phyloP scores from a whole-genome alignment of 192 early-diverging fungal genomes.

The Entomortierella parvispora region DNA sequence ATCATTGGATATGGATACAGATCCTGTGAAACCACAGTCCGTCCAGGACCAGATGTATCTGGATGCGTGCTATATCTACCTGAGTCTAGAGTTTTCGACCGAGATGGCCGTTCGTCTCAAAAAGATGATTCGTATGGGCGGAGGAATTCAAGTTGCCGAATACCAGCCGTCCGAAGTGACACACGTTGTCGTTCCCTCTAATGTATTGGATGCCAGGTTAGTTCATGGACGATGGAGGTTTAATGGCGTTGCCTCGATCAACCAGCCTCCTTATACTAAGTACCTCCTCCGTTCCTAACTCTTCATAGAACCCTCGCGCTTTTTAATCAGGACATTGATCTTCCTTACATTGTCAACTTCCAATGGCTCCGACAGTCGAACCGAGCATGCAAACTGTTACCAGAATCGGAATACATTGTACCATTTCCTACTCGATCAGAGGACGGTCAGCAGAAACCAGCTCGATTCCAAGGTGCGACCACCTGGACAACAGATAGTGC shows the following conservation, averaged over 20 bases:
- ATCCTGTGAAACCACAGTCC: not conserved
- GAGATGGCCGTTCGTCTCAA: slow-evolving; percentile 10
- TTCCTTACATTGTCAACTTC: slow-evolving; percentile 33
- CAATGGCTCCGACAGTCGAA: slow-evolving; percentile 29
- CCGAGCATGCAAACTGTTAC: slow-evolving; percentile 13
- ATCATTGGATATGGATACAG: no score
- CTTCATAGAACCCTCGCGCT: slow-evolving; percentile 16
- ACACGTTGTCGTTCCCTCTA: slow-evolving; percentile 34
- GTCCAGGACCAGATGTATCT: slow-evolving; percentile 14
- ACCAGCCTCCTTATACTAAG: not conserved
- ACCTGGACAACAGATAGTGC: slow-evolving; percentile 31
- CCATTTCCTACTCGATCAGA: slow-evolving; percentile 41
- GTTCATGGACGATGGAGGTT: not conserved
- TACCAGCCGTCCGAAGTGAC: slow-evolving; percentile 32
- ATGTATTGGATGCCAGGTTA: slow-evolving; percentile 15
- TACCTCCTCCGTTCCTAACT: not conserved
- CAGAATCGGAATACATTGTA: slow-evolving; percentile 33
- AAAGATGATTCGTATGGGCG: slow-evolving; percentile 27
- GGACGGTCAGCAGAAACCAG: slow-evolving; percentile 8
- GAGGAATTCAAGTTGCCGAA: slow-evolving; percentile 25
- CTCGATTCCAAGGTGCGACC: slow-evolving; percentile 1
- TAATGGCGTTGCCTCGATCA: not conserved
- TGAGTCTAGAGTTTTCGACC: slow-evolving; percentile 12
- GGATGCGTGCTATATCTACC: slow-evolving; percentile 34
- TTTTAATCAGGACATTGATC: not conserved